phyloP scores from a whole-genome alignment of 1,139 yeast species.

The Geotrichum klebahnii region DNA sequence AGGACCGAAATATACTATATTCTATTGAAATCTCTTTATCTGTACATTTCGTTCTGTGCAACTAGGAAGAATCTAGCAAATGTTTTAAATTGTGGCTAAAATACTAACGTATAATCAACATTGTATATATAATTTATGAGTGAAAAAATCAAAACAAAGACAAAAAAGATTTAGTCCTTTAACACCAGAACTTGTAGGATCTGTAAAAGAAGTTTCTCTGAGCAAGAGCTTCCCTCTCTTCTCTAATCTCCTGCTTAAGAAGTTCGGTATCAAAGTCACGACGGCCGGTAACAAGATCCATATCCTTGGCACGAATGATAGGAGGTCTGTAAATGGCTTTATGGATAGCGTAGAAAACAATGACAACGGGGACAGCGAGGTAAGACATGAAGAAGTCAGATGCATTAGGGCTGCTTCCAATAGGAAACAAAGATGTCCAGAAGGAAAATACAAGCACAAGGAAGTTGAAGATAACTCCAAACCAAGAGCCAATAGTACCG shows the following conservation, averaged over 20 bases:
- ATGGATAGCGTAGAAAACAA: slow-evolving; percentile 49
- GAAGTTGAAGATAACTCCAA: slow-evolving; percentile 58
- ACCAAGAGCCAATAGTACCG: slow-evolving; percentile 67
- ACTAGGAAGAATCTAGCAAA: no score
- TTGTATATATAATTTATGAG: no score
- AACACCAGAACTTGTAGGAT: slow-evolving; percentile 47
- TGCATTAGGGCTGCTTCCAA: slow-evolving; percentile 46
- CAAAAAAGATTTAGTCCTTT: no score
- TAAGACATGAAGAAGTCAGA: slow-evolving; percentile 50
- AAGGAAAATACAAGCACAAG: slow-evolving; percentile 73
- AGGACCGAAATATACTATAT: no score
- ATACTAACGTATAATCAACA: no score
- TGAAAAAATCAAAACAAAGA: no score
- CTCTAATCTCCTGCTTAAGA: slow-evolving; percentile 48
- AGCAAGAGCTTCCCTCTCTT: slow-evolving; percentile 41
- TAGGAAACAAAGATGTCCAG: slow-evolving; percentile 73
- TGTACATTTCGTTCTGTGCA: no score
- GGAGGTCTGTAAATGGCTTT: slow-evolving; percentile 47
- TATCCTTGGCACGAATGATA: slow-evolving; percentile 37
- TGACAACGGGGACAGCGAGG: slow-evolving; percentile 51
- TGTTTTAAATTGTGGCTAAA: no score
- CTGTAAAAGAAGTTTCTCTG: slow-evolving; percentile 41
- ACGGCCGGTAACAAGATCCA: slow-evolving; percentile 52
- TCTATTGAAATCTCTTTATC: no score
- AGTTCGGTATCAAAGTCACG: slow-evolving; percentile 53